Evolutionary conservation across 1,284 basidiomycete species (phyloP), one percentile per base, ranked within the genome.

Genomic region (Tausonia pullulans): DNA sequence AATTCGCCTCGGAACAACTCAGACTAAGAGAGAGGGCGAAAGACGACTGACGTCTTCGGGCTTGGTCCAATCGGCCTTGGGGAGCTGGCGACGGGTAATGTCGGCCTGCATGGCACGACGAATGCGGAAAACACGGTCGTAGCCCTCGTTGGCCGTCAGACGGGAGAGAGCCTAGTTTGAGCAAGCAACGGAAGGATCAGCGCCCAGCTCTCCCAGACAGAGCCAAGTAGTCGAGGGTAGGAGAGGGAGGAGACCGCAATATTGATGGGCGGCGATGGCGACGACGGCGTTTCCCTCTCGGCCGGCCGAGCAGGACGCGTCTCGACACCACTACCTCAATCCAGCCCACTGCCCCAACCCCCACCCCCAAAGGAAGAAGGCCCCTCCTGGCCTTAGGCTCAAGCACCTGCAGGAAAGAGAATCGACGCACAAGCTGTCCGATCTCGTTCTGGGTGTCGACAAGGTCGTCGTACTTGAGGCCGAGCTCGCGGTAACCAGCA

Each of bases 381-480:
- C 60, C 27, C 27, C 27, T 27, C 27, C 27, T 27, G 27, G 27
- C 27, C 27, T 27, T 27, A 27, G 27, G 2, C 27, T 27, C 27
- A 27, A 27, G 27, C 27, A 27, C 27, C 27, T 27, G 27, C 45
- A n/a, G 46, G 43, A n/a, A 16, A 4, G 13, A 51, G n/a, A 61
- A 13, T 7, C 14, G 40, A 71, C 27, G 27, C 27, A 27, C 27
- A 27, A 27, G 27, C 27, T 27, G 27, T 27, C 76, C 55, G n/a
- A 57, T 58, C 73, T 92, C 94, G 82, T 88, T 85, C 78, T 96
- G 87, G 48, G 96, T 89, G 69, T 86, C 83, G 69, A 98, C 79
- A 72, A 98, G 83, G 82, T 98, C 95, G 76, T 98, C 95, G 78
- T 96, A 96, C 74, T 84, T 86, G 77, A 97, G 84, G 71, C 95